Base-by-base conservation (phyloP, 768 basidiomycete species). In the Pleurotus eryngii region DNA sequence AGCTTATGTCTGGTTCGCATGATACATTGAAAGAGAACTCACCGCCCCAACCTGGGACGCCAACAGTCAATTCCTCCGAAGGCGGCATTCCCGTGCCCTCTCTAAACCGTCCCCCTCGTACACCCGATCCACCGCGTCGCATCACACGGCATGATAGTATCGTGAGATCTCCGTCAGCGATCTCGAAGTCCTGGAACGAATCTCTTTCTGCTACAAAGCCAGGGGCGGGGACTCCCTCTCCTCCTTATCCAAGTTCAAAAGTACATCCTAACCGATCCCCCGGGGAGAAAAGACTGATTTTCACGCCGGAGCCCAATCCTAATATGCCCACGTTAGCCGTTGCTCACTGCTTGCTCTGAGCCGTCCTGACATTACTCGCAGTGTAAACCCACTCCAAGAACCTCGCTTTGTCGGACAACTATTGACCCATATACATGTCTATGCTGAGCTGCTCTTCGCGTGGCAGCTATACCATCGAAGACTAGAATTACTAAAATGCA, bases 401-500 rank as follows among this genome's bases (percentile, higher is more conserved):
- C n/a, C 37, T 7, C 37, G 18, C n/a, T 54, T 54, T 39, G 18
- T 42, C 14, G 51, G 42, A 20, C 51, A 54, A 12, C 51, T 54
- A 12, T 60, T 27, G 40, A 64, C 67, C 51, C 90, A 94, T 67
- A 75, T 93, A 18, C 70, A 84, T 43, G 76, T 78, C 1, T 95
- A 94, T 65, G 87, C 89, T 5, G 90, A 94, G 56, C 72, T 88
- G 60, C 73, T 95, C 20, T 83, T 84, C 61, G 73, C 85, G 45
- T 95, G 92, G 93, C 73, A 83, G 60, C 67, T 92, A 53, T 73
- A 81, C 62, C 77, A 83, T 40, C 89, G 91, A 66, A 82, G 92
- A 2, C 70, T 86, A 15, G 90, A 92, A 61, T 76, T 94, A 1
- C 70, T 93, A 57, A 90, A 90, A 60, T 76, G 81, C n/a, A 77